Percentiles rank a stretch among this genome's conserved stretches.
These are phyloP conservation scores for Isatis lusitanica DNA, from an alignment of 441 rosid genomes.

Conservation along the genomic window DNA sequence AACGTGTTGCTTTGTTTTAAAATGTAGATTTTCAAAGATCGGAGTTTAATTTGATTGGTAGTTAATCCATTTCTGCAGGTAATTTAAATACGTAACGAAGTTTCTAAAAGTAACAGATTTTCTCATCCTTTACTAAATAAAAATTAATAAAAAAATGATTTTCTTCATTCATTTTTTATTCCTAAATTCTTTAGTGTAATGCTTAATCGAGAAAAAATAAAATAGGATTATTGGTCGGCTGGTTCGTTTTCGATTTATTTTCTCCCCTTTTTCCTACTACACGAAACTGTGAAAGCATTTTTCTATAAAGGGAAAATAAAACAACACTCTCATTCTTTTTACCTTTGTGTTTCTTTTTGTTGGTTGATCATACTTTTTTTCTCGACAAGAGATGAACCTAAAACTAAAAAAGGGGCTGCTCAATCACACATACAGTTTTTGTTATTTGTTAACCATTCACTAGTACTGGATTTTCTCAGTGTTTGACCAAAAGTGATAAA, in stretches of 20 bases:
- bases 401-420: neutral
- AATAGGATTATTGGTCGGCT: neutral
- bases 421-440: conserved; percentile 6
- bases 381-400: conserved; percentile 15
- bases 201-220: neutral
- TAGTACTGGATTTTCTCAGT: neutral
- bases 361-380: conserved; percentile 5
- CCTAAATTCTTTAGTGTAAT: neutral
- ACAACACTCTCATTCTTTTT: neutral
- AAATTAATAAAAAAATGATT: too few species aligned
- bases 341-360: conserved; percentile 12
- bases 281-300: neutral
- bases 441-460: neutral
- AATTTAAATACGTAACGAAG: neutral
- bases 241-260: neutral
- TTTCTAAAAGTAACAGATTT: neutral
- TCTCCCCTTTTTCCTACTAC: conserved; percentile 4
- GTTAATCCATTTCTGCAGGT: neutral
- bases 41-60: neutral
- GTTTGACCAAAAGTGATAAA: conserved; percentile 31
- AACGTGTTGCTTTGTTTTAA: neutral
- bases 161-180: too few species aligned
- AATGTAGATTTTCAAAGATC: neutral
- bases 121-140: neutral
- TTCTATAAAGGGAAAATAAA: neutral